Percentiles rank a stretch among this genome's conserved stretches.
Conservation (phyloP, 495 filamentous ascomycete genomes). For the Cryomyces minteri region DNA sequence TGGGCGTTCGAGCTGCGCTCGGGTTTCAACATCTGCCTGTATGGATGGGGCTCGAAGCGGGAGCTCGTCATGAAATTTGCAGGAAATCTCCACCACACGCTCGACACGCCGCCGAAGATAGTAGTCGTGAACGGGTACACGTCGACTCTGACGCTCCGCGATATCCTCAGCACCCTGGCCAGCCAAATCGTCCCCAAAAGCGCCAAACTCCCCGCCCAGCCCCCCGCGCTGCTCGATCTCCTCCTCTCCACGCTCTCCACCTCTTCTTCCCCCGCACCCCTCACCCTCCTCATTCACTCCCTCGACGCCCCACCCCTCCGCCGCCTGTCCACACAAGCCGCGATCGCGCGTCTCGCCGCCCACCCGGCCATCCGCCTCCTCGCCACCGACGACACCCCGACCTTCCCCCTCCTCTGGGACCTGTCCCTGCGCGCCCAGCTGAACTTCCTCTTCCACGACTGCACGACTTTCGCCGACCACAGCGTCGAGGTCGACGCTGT, state of each 20-base stretch:
- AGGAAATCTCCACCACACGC: slow-evolving; percentile 37
- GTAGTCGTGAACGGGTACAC: slow-evolving; percentile 83
- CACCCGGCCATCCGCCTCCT: slow-evolving; percentile 57
- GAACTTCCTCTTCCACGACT: slow-evolving; percentile 82
- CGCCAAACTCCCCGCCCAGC: slow-evolving; percentile 39
- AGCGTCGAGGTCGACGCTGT: slow-evolving; percentile 56
- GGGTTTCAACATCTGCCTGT: slow-evolving; percentile 79
- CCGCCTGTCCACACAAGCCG: slow-evolving; percentile 43
- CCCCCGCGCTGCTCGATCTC: slow-evolving; percentile 44
- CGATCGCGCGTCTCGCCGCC: slow-evolving; percentile 58
- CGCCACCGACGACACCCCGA: slow-evolving; percentile 70
- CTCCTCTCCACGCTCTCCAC: slow-evolving; percentile 38
- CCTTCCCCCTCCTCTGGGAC: slow-evolving; percentile 82
- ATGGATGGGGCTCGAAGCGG: slow-evolving; percentile 82
- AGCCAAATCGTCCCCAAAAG: slow-evolving; percentile 39
- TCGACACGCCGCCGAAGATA: slow-evolving; percentile 33
- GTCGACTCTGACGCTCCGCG: slow-evolving; percentile 52
- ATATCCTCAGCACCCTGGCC: slow-evolving; percentile 58
- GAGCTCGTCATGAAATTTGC: slow-evolving; percentile 61
- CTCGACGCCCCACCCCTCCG: slow-evolving; percentile 57
- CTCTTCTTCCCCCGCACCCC: slow-evolving; percentile 18
- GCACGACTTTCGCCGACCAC: slow-evolving; percentile 71
- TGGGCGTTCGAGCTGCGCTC: slow-evolving; percentile 86
- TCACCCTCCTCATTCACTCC: slow-evolving; percentile 68
- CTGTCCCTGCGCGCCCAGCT: slow-evolving; percentile 55